phyloP scores from a whole-genome alignment of 1,139 yeast genomes.

The Pichia sp. region DNA sequence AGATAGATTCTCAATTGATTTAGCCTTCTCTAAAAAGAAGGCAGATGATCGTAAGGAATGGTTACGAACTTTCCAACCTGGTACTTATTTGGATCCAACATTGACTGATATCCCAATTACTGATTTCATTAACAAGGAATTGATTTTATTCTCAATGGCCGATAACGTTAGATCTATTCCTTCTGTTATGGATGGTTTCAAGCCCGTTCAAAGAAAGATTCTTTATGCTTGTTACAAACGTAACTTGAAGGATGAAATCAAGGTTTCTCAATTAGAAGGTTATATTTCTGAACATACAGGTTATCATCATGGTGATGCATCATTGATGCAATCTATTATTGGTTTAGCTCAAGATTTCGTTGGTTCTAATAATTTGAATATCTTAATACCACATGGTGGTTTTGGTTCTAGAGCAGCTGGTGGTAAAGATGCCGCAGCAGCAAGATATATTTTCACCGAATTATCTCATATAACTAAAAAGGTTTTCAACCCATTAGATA shows the following conservation, averaged over 20 bases:
- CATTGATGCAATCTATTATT: constrained; percentile 85
- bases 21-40: constrained; percentile 92
- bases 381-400: constrained; percentile 89
- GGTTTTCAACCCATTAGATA: constrained; percentile 79
- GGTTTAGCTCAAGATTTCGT: constrained; percentile 95
- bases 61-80: constrained; percentile 87
- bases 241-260: constrained; percentile 73
- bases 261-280: constrained; percentile 91
- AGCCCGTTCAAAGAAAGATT: constrained; percentile 97
- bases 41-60: constrained; percentile 99
- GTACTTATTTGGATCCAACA: constrained; percentile 88
- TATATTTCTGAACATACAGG: constrained; percentile 88
- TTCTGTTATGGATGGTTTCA: constrained; percentile 89
- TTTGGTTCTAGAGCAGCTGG: constrained; percentile 98
- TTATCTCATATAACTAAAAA: constrained; percentile 71
- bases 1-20: constrained; percentile 80
- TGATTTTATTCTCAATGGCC: constrained; percentile 94
- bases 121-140: constrained; percentile 93
- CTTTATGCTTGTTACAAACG: constrained; percentile 85
- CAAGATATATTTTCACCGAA: constrained; percentile 95
- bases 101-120: constrained; percentile 79
- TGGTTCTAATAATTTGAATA: constrained; percentile 87
- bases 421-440: constrained; percentile 98
- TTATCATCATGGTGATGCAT: constrained; percentile 94
- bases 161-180: constrained; percentile 97